Conservation (phyloP, 2,329 filamentous ascomycete species). For the Trichoderma asperellum region DNA sequence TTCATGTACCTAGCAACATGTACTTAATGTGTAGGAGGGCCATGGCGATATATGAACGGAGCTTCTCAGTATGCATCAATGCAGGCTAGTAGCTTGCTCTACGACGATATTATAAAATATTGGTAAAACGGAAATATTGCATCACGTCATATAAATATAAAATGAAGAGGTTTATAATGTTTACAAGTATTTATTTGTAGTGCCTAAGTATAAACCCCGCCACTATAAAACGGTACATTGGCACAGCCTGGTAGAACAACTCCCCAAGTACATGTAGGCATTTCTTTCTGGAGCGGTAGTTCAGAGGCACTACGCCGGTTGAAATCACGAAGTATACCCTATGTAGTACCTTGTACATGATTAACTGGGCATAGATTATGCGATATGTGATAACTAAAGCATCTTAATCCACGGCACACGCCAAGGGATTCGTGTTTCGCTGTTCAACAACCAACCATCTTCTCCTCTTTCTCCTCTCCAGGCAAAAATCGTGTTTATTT, state of each 20-base stretch:
- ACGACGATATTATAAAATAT: neutral
- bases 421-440: neutral
- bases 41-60: neutral
- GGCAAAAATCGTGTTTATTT: neutral
- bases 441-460: neutral
- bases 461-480: neutral
- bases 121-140: neutral
- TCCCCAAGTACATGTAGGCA: neutral
- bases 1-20: neutral
- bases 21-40: neutral
- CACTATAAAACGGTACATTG: neutral
- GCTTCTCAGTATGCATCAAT: neutral
- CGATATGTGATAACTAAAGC: neutral
- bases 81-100: neutral
- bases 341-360: neutral
- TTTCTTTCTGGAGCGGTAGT: neutral
- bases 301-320: neutral
- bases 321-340: neutral
- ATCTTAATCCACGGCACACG: neutral
- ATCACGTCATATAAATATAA: neutral
- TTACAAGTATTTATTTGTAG: neutral
- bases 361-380: neutral
- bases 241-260: neutral
- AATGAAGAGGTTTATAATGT: too few relatives aligned
- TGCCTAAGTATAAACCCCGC: neutral